phyloP scores from a whole-genome alignment of 2,329 filamentous ascomycete genomes.

The Westerdykella aurantiaca region DNA sequence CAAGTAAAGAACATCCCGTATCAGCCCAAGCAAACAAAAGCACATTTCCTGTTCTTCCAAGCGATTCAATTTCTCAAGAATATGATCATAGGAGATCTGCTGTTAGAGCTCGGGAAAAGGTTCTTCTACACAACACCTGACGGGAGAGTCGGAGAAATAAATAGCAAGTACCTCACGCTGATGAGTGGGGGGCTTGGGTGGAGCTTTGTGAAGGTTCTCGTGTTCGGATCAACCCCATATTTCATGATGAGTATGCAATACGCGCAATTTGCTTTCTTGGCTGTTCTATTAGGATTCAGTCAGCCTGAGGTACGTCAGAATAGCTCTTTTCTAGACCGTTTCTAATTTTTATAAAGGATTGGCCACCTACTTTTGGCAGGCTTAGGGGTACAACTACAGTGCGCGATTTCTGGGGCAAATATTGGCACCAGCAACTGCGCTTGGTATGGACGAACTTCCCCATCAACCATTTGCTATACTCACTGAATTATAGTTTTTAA shows the following conservation, averaged over 20 bases:
- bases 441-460: conserved; percentile 1
- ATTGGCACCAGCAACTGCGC: conserved; percentile 11
- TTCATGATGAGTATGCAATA: conserved; percentile 12
- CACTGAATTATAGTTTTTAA: not conserved
- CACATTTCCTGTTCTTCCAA: conserved; percentile 3
- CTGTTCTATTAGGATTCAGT: conserved; percentile 3
- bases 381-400: conserved; percentile 7
- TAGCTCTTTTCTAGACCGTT: not conserved
- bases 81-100: conserved; percentile 5
- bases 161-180: conserved; percentile 7
- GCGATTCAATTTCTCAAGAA: not conserved
- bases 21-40: not conserved
- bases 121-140: conserved; percentile 1
- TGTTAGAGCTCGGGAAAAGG: conserved; percentile 1
- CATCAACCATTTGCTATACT: too few relatives aligned
- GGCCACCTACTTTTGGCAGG: conserved; percentile 9
- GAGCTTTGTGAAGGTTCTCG: conserved; percentile 7
- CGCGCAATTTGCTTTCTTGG: conserved; percentile 2
- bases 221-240: conserved; percentile 9
- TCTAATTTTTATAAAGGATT: conserved; percentile 5
- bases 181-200: not conserved
- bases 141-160: not conserved
- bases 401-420: conserved; percentile 9
- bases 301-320: conserved; percentile 5
- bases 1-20: conserved; percentile 10